phyloP scores from a whole-genome alignment of 768 basidiomycete species.

The Boletales sp. region DNA sequence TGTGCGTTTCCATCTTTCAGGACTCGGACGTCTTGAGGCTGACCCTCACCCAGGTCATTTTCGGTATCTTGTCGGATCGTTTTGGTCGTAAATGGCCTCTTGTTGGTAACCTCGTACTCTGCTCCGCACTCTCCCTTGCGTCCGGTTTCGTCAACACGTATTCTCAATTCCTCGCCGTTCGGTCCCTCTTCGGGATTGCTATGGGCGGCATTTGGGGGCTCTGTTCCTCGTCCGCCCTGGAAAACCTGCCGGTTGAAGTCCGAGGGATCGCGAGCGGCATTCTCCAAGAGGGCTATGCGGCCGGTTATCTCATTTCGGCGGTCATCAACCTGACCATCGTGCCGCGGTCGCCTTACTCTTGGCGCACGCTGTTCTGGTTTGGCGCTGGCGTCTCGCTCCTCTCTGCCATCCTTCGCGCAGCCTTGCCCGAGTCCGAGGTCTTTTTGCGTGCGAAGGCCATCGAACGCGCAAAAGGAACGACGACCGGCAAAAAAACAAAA shows the following conservation, averaged over 20 bases:
- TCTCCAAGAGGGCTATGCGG: constrained; percentile 86
- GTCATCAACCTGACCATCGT: constrained; percentile 73
- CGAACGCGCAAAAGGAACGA: constrained; percentile 40
- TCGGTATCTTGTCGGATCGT: constrained; percentile 83
- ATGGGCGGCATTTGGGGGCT: constrained; percentile 93
- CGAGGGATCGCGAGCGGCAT: constrained; percentile 85
- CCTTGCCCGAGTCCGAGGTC: constrained; percentile 74
- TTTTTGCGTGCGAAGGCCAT: constrained; percentile 65
- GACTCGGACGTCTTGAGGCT: neutral
- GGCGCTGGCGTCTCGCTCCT: constrained; percentile 66
- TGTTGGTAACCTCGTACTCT: constrained; percentile 67
- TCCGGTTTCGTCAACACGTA: constrained; percentile 80
- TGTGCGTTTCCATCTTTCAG: constrained; percentile 29
- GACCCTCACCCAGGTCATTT: constrained; percentile 45
- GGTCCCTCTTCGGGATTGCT: constrained; percentile 80
- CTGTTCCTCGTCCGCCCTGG: constrained; percentile 76
- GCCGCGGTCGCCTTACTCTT: constrained; percentile 34
- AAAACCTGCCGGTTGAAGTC: constrained; percentile 82
- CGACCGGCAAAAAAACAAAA: constrained; percentile 50
- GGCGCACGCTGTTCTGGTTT: constrained; percentile 84
- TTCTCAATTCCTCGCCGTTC: constrained; percentile 72
- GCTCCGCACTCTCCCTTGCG: constrained; percentile 71
- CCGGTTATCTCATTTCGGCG: constrained; percentile 82
- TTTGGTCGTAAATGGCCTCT: constrained; percentile 95
- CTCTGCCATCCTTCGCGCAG: constrained; percentile 60